Conservation (phyloP, 768 basidiomycete species). For the Termitomyces sp. region DNA sequence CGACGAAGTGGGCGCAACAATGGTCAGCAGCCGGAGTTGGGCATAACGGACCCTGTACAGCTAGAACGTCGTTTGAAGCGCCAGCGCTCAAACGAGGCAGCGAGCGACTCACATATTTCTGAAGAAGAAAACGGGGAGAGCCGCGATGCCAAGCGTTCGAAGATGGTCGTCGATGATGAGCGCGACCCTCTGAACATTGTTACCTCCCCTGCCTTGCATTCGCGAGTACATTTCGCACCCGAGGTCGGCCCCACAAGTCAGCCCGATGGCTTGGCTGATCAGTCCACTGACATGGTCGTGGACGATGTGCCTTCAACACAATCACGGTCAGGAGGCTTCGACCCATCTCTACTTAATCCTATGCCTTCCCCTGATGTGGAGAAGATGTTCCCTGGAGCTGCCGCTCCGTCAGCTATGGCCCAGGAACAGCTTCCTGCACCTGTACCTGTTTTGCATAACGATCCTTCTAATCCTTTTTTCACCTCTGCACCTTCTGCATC, state of each 20-base stretch:
- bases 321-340: slow-evolving; percentile 42
- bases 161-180: slow-evolving; percentile 47
- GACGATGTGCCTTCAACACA: slow-evolving; percentile 28
- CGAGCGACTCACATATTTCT: slow-evolving; percentile 48
- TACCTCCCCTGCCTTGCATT: slow-evolving; percentile 32
- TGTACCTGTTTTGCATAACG: slow-evolving; percentile 11
- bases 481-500: slow-evolving; percentile 11
- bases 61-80: slow-evolving; percentile 77
- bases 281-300: slow-evolving; percentile 34
- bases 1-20: slow-evolving; percentile 73
- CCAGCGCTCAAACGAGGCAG: slow-evolving; percentile 57
- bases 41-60: slow-evolving; percentile 72
- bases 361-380: slow-evolving; percentile 31
- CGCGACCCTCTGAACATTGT: slow-evolving; percentile 48
- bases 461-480: slow-evolving; percentile 22
- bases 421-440: slow-evolving; percentile 5
- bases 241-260: slow-evolving; percentile 25
- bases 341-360: slow-evolving; percentile 55
- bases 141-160: slow-evolving; percentile 58
- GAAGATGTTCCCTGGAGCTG: slow-evolving; percentile 20
- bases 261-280: not conserved
- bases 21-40: slow-evolving; percentile 67
- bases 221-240: slow-evolving; percentile 52
- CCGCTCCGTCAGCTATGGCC: slow-evolving; percentile 8
- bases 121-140: slow-evolving; percentile 50